phyloP scores from a whole-genome alignment of 2,329 filamentous ascomycete species.

The Fusarium sp. region DNA sequence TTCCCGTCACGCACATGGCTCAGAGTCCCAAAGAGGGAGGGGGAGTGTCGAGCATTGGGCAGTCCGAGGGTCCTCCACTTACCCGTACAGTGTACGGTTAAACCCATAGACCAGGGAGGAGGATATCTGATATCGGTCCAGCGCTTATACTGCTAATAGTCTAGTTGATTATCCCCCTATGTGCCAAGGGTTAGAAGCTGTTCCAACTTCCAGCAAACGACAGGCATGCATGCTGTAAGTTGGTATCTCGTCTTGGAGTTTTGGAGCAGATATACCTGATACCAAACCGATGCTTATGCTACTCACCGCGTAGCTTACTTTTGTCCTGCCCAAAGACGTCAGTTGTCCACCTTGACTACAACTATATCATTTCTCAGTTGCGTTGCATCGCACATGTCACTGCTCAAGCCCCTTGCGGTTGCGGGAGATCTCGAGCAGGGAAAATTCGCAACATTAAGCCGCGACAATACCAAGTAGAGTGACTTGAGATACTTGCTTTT shows the following conservation, averaged over 20 bases:
- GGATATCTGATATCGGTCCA: not conserved
- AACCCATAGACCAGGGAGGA: not conserved
- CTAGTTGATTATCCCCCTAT: constrained; percentile 7
- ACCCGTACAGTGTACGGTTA: not conserved
- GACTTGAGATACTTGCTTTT: not conserved
- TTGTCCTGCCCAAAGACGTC: not conserved
- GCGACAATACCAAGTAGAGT: constrained; percentile 6
- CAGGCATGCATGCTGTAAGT: not conserved
- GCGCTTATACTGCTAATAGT: not conserved
- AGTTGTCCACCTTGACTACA: constrained; percentile 5
- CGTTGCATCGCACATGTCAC: constrained; percentile 2
- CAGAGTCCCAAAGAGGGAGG: not conserved
- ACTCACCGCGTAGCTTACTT: not conserved
- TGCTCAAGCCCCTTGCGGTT: constrained; percentile 13
- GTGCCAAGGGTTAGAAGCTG: not conserved
- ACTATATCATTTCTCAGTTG: not conserved
- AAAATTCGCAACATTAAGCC: constrained; percentile 12
- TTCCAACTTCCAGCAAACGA: not conserved
- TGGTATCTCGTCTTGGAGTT: not conserved
- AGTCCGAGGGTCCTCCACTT: not conserved
- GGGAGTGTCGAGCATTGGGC: constrained; percentile 4
- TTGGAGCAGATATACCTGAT: not conserved
- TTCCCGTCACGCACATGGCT: constrained; percentile 16
- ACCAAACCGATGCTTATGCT: not conserved
- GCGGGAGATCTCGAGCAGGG: not conserved